These are phyloP conservation scores for Trichoderma brevicompactum DNA, from an alignment of 2,329 filamentous ascomycete species.

Conservation along the genomic window DNA sequence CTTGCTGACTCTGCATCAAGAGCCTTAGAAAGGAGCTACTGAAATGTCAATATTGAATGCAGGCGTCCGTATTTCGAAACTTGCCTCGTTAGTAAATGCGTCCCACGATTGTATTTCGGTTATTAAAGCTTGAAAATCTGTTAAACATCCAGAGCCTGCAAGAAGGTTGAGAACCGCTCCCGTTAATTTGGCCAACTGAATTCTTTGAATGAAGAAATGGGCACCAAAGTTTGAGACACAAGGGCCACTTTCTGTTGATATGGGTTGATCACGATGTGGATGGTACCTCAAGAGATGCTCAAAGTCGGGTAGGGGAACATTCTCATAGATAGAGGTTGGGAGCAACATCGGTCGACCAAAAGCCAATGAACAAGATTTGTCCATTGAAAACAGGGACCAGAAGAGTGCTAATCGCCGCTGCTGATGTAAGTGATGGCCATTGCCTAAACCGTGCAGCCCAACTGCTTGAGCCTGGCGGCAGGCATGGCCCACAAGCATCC, in stretches of 20 bases:
- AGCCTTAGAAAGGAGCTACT: background rate
- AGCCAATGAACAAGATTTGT: constrained; percentile 26
- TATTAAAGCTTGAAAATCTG: background rate
- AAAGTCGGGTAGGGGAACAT: constrained; percentile 6
- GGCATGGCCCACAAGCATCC: constrained; percentile 27
- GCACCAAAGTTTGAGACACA: background rate
- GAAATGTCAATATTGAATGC: background rate
- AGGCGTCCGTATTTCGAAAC: too few species aligned
- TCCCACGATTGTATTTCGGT: background rate
- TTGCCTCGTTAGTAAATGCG: background rate
- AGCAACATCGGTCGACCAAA: constrained; percentile 23
- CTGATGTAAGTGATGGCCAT: background rate
- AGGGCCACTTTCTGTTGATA: background rate
- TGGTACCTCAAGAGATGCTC: background rate
- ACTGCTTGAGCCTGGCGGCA: constrained; percentile 23
- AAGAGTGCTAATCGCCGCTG: constrained; percentile 21
- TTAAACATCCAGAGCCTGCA: background rate
- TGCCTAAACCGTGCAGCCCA: background rate
- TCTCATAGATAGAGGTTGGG: constrained; percentile 1
- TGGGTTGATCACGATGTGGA: background rate
- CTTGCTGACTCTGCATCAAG: background rate
- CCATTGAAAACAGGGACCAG: constrained; percentile 24
- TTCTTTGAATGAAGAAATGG: constrained; percentile 9
- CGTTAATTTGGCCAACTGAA: background rate
- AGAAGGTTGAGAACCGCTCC: constrained; percentile 1